A percentile compares a stretch with the other conserved stretches of the same genome.
Evolutionary conservation across 345 rosid species (phyloP).

Genomic region (Hibiscus mutabilis): DNA sequence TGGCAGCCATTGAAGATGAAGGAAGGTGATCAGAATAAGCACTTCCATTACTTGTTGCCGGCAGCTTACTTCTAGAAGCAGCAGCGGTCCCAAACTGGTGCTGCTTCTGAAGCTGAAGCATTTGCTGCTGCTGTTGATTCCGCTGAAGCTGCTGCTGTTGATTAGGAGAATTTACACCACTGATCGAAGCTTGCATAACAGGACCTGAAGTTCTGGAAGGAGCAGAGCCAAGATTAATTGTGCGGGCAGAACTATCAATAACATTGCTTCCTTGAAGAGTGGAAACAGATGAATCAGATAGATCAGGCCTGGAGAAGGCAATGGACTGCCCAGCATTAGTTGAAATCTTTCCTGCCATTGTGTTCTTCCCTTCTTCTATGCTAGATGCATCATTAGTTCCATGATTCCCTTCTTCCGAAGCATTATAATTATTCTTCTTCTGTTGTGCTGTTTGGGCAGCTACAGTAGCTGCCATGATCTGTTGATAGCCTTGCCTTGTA

Average conservation of each 20-base stretch:
- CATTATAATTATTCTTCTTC: constrained; percentile 53
- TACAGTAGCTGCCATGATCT: constrained; percentile 51
- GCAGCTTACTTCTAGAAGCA: constrained; percentile 59
- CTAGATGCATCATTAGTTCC: constrained; percentile 42
- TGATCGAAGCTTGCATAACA: constrained; percentile 31
- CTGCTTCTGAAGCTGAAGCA: constrained; percentile 67
- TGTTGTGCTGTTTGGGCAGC: constrained; percentile 69
- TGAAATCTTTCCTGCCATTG: constrained; percentile 33
- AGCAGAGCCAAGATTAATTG: constrained; percentile 51
- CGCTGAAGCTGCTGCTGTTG: constrained; percentile 48
- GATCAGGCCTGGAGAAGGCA: constrained; percentile 70
- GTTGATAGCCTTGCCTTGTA: constrained; percentile 52
- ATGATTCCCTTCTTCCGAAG: constrained; percentile 58
- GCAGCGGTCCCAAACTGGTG: constrained; percentile 49
- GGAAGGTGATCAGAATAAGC: constrained; percentile 57
- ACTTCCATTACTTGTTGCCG: constrained; percentile 52
- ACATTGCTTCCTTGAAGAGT: constrained; percentile 49
- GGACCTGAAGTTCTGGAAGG: constrained; percentile 42
- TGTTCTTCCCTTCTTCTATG: constrained; percentile 62
- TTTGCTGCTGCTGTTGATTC: constrained; percentile 47
- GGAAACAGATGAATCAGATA: constrained; percentile 49
- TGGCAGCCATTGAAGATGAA: constrained; percentile 45
- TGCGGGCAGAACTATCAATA: constrained; percentile 67
- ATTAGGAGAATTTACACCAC: constrained; percentile 26
- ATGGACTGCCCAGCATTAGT: constrained; percentile 56